Conservation (phyloP, 2,329 filamentous ascomycete genomes). For the Aureobasidium melanogenum region DNA sequence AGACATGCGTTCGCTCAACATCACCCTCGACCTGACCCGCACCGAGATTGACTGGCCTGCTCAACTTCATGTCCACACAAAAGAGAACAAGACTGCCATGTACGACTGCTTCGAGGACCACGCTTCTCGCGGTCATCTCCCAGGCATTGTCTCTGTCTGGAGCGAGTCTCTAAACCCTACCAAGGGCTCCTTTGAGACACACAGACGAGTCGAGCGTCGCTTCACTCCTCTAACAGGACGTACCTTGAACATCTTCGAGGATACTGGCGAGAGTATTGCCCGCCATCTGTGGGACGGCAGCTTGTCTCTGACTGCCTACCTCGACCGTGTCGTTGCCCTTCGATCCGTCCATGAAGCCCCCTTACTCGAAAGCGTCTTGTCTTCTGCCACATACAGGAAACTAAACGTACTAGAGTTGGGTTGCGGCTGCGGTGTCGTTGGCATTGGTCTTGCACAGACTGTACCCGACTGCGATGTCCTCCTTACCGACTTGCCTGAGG, state of each 20-base stretch:
- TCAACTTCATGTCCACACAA: slow-evolving; percentile 32
- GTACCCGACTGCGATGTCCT: slow-evolving; percentile 44
- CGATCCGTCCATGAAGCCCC: slow-evolving; percentile 24
- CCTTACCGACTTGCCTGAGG: slow-evolving; percentile 59
- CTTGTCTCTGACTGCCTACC: slow-evolving; percentile 46
- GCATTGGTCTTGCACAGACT: slow-evolving; percentile 52
- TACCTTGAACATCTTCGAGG: slow-evolving; percentile 51
- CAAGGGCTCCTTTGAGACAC: slow-evolving; percentile 32
- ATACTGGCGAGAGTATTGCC: slow-evolving; percentile 64
- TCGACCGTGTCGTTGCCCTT: slow-evolving; percentile 36
- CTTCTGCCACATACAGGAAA: slow-evolving; percentile 30
- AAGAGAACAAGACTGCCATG: slow-evolving; percentile 16
- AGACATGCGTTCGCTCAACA: slow-evolving; percentile 35
- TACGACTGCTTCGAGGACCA: slow-evolving; percentile 25
- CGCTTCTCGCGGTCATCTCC: slow-evolving; percentile 22
- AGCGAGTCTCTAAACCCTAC: slow-evolving; percentile 38
- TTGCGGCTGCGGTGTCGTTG: slow-evolving; percentile 60
- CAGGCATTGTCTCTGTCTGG: slow-evolving; percentile 50
- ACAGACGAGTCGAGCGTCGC: slow-evolving; percentile 47
- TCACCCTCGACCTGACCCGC: slow-evolving; percentile 34
- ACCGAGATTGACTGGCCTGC: slow-evolving; percentile 30
- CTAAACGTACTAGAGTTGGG: slow-evolving; percentile 56
- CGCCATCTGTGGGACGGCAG: slow-evolving; percentile 63
- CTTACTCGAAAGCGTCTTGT: slow-evolving; percentile 29
- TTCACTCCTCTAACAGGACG: slow-evolving; percentile 36